Evolutionary conservation across 257 asterid species (phyloP).

Genomic region (Solanum acaule): DNA sequence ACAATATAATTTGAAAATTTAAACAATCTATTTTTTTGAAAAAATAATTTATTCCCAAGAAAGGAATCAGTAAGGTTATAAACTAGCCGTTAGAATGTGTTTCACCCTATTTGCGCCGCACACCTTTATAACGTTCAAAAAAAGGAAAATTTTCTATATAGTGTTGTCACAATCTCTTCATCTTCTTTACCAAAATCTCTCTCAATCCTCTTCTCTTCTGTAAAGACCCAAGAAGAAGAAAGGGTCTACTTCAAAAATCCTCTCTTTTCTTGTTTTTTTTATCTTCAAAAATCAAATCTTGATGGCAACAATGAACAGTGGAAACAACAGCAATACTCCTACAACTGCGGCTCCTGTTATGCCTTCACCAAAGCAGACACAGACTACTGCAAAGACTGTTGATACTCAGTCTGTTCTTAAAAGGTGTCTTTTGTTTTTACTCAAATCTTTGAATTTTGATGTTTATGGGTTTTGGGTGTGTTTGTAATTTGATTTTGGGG

Average conservation of each 20-base stretch:
- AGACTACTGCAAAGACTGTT: constrained; percentile 19
- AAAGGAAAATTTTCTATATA: neutral
- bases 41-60: neutral
- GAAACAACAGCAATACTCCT: constrained; percentile 42
- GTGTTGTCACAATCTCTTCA: neutral
- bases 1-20: neutral
- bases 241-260: neutral
- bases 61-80: neutral
- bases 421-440: neutral
- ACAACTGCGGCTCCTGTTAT: constrained; percentile 6
- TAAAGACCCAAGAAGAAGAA: neutral
- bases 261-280: neutral
- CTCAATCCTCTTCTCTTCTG: neutral
- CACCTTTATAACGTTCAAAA: constrained; percentile 7
- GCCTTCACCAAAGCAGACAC: constrained; percentile 17
- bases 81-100: constrained; percentile 10
- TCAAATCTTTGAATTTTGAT: neutral
- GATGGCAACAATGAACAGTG: constrained; percentile 51
- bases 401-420: constrained; percentile 26
- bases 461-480: neutral
- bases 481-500: neutral
- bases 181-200: neutral
- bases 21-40: neutral
- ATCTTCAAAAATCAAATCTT: neutral
- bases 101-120: neutral